Evolutionary conservation across 176 grass and related monocot genomes (phyloP), one percentile per base, ranked within the genome.

Genomic region (Poa annua): DNA sequence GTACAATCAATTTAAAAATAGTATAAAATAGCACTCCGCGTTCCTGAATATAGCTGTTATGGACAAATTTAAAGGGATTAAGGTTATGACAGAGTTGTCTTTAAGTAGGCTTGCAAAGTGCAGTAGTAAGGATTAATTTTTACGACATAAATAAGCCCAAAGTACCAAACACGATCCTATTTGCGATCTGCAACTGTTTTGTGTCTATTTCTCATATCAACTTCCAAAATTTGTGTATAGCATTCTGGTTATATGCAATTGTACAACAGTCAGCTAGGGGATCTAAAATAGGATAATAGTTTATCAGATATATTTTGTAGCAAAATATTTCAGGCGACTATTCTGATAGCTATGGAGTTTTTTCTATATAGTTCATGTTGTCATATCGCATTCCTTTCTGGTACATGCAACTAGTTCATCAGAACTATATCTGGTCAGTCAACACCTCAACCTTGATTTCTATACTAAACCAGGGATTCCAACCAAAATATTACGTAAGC

Each of bases 231-330:
- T 25, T 39, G 47, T 11, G 47, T 25, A 81, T 33, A 36, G 7
- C 24, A 45, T 12, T 47, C 68, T 14, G 47, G 12, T 49, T 49
- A 13, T 15, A 32, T 8, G 35, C n/a, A 71, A 56, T n/a, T 20
- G 36, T 33, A 82, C 36, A 56, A 47, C 8, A 74, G 9, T 53
- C 71, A 34, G 26, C 71, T 21, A 52, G 20, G 1, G 7, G 20
- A 39, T 38, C 42, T 42, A 61, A 76, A 76, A 76, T 64, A 47
- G 42, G 42, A 64, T 50, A 20, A 50, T 52, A 33, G 33, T 21
- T 51, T 83, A 41, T 64, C 29, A 24, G 42, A 75, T 7, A 64
- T 16, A 75, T 63, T 66, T 76, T 34, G 6, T 48, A 26, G 13
- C 25, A 42, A 15, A 81, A 49, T 5, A 25, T 61, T 10, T 38